Evolutionary conservation across 2,329 filamentous ascomycete species (phyloP).

Genomic region (Endoconidiophora polonica): DNA sequence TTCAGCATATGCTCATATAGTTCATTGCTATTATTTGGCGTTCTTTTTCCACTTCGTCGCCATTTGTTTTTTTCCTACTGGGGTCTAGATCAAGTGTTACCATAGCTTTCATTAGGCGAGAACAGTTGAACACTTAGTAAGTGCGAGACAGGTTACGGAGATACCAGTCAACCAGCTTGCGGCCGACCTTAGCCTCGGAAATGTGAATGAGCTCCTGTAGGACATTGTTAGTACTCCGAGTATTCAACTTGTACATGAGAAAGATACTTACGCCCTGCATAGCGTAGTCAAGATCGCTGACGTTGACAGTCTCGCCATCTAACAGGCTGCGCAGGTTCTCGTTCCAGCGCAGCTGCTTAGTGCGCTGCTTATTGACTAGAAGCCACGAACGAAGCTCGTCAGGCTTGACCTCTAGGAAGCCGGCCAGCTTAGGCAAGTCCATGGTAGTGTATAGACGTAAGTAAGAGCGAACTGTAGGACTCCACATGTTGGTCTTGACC

Average conservation of each 20-base stretch:
- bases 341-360: constrained; percentile 85
- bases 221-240: constrained; percentile 3
- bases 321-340: constrained; percentile 66
- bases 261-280: constrained; percentile 63
- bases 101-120: neutral
- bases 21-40: constrained; percentile 15
- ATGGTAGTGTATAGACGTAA: constrained; percentile 98
- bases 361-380: constrained; percentile 96
- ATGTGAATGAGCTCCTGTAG: constrained; percentile 86
- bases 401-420: constrained; percentile 92
- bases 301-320: constrained; percentile 83
- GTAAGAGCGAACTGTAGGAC: constrained; percentile 94
- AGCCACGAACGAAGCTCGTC: constrained; percentile 90
- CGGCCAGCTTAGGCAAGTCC: constrained; percentile 94
- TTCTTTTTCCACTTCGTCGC: constrained; percentile 13
- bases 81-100: neutral
- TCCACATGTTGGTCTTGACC: constrained; percentile 98
- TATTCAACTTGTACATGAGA: neutral
- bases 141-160: constrained; percentile 89
- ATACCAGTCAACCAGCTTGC: constrained; percentile 98
- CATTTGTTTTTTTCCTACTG: constrained; percentile 11
- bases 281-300: constrained; percentile 92
- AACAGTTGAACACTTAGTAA: constrained; percentile 40
- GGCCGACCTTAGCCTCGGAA: constrained; percentile 93
- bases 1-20: neutral